phyloP scores from a whole-genome alignment of 2,329 filamentous ascomycete genomes.

The Monilinia laxa region DNA sequence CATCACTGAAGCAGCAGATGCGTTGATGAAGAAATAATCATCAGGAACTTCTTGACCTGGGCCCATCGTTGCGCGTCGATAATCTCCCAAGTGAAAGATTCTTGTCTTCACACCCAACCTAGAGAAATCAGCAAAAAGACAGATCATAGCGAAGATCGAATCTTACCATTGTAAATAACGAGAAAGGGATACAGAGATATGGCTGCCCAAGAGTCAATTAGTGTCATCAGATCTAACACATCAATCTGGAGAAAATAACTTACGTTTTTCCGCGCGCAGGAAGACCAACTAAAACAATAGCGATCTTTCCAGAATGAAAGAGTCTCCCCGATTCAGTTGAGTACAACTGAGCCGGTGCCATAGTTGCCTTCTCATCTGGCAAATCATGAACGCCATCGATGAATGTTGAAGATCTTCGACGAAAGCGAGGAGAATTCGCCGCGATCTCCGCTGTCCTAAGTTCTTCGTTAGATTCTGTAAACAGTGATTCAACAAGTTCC shows the following conservation, averaged over 20 bases:
- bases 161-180: conserved; percentile 85
- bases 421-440: conserved; percentile 84
- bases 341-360: conserved; percentile 95
- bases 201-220: conserved; percentile 49
- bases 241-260: conserved; percentile 40
- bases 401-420: conserved; percentile 91
- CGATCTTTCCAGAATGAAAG: conserved; percentile 95
- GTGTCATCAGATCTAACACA: not conserved
- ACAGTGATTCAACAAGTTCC: not conserved
- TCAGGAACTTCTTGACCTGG: conserved; percentile 82
- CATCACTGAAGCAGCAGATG: conserved; percentile 87
- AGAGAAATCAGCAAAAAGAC: conserved; percentile 10
- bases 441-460: conserved; percentile 77
- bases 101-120: conserved; percentile 96
- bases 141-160: not conserved
- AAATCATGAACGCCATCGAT: conserved; percentile 97
- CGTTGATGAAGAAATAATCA: conserved; percentile 97
- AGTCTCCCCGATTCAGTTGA: conserved; percentile 96
- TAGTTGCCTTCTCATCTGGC: conserved; percentile 64
- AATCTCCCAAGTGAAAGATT: conserved; percentile 96
- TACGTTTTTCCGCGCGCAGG: conserved; percentile 94
- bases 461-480: conserved; percentile 3
- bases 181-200: conserved; percentile 92
- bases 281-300: conserved; percentile 93
- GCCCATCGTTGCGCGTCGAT: conserved; percentile 86